phyloP scores from a whole-genome alignment of 2,329 filamentous ascomycete genomes.

The Alternaria gaisen region DNA sequence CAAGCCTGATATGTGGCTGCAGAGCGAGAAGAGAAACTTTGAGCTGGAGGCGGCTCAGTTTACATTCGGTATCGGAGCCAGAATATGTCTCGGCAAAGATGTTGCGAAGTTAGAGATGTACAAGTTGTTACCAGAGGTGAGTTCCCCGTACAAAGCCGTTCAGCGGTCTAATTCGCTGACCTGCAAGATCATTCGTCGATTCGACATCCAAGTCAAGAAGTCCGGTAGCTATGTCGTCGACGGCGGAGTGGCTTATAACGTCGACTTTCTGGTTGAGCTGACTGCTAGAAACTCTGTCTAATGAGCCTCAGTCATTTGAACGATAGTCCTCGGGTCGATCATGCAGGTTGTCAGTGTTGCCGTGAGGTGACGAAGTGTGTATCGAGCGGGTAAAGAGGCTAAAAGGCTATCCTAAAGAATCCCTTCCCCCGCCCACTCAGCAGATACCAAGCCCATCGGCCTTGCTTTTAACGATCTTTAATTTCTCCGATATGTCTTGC shows the following conservation, averaged over 20 bases:
- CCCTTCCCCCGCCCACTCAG: constrained; percentile 2
- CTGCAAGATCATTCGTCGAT: constrained; percentile 36
- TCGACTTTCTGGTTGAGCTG: constrained; percentile 30
- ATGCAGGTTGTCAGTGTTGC: background rate
- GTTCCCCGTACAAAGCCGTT: constrained; percentile 1
- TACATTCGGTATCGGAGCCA: constrained; percentile 39
- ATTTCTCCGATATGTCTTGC: constrained; percentile 22
- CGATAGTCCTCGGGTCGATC: background rate
- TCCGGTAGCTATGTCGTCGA: constrained; percentile 38
- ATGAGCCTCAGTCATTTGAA: background rate
- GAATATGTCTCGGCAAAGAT: constrained; percentile 45
- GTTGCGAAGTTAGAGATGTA: constrained; percentile 43
- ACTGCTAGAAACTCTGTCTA: constrained; percentile 5
- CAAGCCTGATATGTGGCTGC: constrained; percentile 54
- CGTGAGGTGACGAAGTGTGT: background rate
- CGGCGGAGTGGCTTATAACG: constrained; percentile 44
- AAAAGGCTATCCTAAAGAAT: constrained; percentile 5
- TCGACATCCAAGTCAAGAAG: constrained; percentile 38
- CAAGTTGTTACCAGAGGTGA: constrained; percentile 48
- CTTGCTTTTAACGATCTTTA: constrained; percentile 16
- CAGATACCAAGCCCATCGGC: constrained; percentile 4
- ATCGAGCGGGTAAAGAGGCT: constrained; percentile 17
- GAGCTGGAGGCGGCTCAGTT: constrained; percentile 44
- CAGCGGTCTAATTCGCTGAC: background rate
- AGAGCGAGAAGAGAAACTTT: constrained; percentile 31